Base-by-base conservation (phyloP, 2,329 filamentous ascomycete species). In the Cadophora luteo-olivacea region DNA sequence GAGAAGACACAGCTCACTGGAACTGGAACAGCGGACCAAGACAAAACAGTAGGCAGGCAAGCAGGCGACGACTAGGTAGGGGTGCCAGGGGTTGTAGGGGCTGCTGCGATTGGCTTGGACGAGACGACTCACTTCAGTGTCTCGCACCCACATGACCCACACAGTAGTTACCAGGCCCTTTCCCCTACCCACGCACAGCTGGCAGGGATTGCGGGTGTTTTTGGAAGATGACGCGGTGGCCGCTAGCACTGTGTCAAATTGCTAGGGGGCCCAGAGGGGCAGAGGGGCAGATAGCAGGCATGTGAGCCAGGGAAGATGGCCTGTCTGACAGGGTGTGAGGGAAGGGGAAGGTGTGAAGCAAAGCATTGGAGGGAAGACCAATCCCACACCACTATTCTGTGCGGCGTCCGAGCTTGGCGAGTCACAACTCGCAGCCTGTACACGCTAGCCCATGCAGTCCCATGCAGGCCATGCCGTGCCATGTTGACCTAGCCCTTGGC, bases 161-260 rank as follows among this genome's bases (percentile, higher is more conserved):
- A 1, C 32, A 36, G 33, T 36, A 5, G 2, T 58, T 19, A 19
- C 41, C 41, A 45, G 11, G 33, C 41, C 41, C 41, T 11, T 16
- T 45, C 41, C 41, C 41, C 8, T 14, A 12, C 19, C 45, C 45
- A 49, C 19, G 22, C 6, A 1, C 19, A 57, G 33, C 33, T 12
- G n/a, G 57, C 55, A 61, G 55, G 24, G 60, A 22, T 58, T 6
- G 63, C 66, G 65, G 65, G 63, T 71, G 67, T 49, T 65, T 68
- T 67, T 60, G 65, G 67, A 68, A 66, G 69, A 72, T 69, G 70
- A 73, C 70, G 73, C 68, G 70, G 72, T 68, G 68, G 55, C 0
- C 19, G 45, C 64, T 71, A 71, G 67, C 58, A 66, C 41, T 54
- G 65, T 72, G 72, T 73, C 70, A 72, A 70, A 71, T 71, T 71